Evolutionary conservation across 495 filamentous ascomycete species (phyloP).

Genomic region (Xylaria curta): DNA sequence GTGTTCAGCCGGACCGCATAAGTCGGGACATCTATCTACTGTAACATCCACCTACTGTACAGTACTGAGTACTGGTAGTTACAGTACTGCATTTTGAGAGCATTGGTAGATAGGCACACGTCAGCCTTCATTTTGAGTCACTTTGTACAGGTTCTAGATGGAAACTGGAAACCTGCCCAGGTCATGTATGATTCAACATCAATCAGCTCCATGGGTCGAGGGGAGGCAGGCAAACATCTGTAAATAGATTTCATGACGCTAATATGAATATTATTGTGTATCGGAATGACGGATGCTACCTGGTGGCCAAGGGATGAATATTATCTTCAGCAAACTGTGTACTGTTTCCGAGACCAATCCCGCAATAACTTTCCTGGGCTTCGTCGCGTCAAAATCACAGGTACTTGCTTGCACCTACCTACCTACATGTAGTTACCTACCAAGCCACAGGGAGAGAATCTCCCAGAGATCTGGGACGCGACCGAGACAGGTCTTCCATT

Average conservation of each 20-base stretch:
- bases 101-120: not conserved
- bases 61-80: no score
- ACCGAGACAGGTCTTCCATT: not conserved
- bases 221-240: not conserved
- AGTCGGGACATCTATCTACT: not conserved
- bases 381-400: not conserved
- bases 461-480: slow-evolving; percentile 13
- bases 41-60: no score
- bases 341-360: no score
- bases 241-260: not conserved
- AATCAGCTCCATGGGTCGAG: not conserved
- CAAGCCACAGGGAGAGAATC: not conserved
- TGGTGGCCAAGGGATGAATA: not conserved
- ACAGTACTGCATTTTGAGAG: no score
- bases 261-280: not conserved
- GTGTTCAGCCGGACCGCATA: not conserved
- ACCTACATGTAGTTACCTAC: no score
- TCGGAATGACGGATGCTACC: not conserved
- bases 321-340: not conserved
- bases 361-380: not conserved
- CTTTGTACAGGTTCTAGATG: not conserved
- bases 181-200: not conserved
- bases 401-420: not conserved
- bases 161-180: not conserved
- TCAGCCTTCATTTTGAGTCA: not conserved